Base-by-base conservation (phyloP, 192 early-diverging fungal genomes). In the Backusella mclennaniae region DNA sequence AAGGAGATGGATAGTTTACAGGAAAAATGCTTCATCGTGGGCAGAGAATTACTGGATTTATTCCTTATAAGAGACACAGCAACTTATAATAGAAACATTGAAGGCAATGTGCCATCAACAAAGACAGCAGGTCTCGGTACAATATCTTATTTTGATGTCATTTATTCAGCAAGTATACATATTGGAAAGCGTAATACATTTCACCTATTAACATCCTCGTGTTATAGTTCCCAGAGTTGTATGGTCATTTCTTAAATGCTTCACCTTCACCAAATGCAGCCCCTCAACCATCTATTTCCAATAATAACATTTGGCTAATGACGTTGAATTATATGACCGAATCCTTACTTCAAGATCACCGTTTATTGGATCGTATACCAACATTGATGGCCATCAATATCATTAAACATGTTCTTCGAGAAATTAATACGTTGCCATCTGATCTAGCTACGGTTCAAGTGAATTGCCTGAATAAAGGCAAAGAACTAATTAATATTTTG, bases 401-500 rank as follows among this genome's bases (percentile, higher is more conserved):
- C 42, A 84, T 90, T 19, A 88, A 84, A 33, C 80, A 84, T 23
- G 71, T 90, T 26, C 71, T 88, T 31, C 82, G 83, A 73, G 82
- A 87, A 46, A 85, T 87, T 59, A 87, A 88, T 38, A 67, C 80
- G 0, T 71, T 90, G 59, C 86, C 85, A 5, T 26, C 79, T 23
- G 75, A 84, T 71, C 80, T 86, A 26, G 79, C 78, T 3, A 81
- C 82, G 19, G 69, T 49, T 14, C 79, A 90, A 70, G 74, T 76
- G 7, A 79, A 86, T 6, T 88, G 87, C 78, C 75, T 88, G 1
- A 78, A 85, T 26, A 85, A 77, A 33, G 87, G 89, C 66, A 83
- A 82, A 8, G 82, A 87, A 35, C 69, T 90, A 23, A 83, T 90
- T 69, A 84, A 85, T 66, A 69, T 81, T 17, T 77, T 90, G 15